Percentiles rank a stretch among this genome's conserved stretches.
phyloP scores from a whole-genome alignment of 176 grass and related monocot genomes.

The Eleusine coracana region DNA sequence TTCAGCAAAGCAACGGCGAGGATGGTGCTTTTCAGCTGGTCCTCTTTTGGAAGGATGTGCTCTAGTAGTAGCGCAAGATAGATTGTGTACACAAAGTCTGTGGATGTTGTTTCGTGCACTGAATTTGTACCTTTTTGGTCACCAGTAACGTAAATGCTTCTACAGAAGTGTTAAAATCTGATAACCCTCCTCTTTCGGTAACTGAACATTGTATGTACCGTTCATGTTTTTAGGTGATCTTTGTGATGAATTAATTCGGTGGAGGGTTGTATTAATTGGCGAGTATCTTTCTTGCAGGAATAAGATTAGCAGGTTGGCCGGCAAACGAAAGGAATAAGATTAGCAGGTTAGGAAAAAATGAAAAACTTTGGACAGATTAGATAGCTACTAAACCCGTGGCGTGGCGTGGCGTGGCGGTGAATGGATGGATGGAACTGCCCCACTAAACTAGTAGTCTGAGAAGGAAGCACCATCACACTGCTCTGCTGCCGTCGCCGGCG shows the following conservation, averaged over 20 bases:
- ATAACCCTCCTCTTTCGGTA: not conserved
- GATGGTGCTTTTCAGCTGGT: not conserved
- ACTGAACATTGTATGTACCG: not conserved
- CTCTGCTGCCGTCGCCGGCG: not conserved
- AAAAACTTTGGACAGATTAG: not conserved
- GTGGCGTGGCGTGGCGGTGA: not conserved
- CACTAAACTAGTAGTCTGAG: not conserved
- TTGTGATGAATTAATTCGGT: too few species aligned
- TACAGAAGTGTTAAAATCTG: not conserved
- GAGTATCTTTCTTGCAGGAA: not conserved
- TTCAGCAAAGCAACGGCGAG: not conserved
- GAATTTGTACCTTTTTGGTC: not conserved
- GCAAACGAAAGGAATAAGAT: not conserved
- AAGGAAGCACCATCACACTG: not conserved
- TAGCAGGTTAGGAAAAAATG: not conserved
- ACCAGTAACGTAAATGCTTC: not conserved
- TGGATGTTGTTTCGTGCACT: slow-evolving; percentile 4
- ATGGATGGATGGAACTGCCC: not conserved
- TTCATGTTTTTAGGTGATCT: too few species aligned
- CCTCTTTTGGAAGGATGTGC: not conserved
- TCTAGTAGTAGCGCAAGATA: not conserved
- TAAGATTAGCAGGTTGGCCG: not conserved
- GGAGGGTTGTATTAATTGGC: too few species aligned
- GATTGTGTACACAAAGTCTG: not conserved
- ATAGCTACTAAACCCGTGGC: not conserved